Percentiles rank a stretch among this genome's conserved stretches.
Conservation (phyloP, 1,139 yeast species). For the Debaryomyces nepalensis region DNA sequence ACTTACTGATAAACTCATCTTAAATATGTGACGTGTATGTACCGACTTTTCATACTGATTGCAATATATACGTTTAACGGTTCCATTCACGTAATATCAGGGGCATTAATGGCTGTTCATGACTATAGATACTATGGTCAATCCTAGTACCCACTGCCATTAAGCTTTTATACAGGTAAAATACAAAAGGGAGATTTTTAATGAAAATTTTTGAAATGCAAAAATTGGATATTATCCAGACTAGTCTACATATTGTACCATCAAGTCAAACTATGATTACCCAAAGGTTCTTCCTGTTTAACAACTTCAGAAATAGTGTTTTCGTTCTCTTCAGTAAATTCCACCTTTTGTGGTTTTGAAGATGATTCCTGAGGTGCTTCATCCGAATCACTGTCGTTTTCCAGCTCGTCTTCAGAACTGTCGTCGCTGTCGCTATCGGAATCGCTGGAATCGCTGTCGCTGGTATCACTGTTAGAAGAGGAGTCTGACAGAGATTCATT, state of each 20-base stretch:
- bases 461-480: slow-evolving; percentile 7
- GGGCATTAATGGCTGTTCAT: background rate
- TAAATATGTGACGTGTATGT: background rate
- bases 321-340: background rate
- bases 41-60: background rate
- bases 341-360: slow-evolving; percentile 14
- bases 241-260: background rate
- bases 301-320: background rate
- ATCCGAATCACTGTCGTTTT: slow-evolving; percentile 18
- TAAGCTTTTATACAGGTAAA: too few relatives aligned
- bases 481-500: slow-evolving; percentile 16
- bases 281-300: background rate
- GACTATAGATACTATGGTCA: too few relatives aligned
- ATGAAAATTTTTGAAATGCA: too few relatives aligned
- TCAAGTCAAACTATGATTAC: too few relatives aligned
- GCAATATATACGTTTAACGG: background rate
- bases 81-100: background rate
- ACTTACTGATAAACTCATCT: slow-evolving; percentile 3
- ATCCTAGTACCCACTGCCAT: too few relatives aligned
- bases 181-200: too few relatives aligned
- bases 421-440: slow-evolving; percentile 15
- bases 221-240: too few relatives aligned
- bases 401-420: too few relatives aligned
- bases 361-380: slow-evolving; percentile 12
- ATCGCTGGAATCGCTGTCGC: background rate